Conservation (phyloP, 2,329 filamentous ascomycete genomes). For the Alternaria metachromatica region DNA sequence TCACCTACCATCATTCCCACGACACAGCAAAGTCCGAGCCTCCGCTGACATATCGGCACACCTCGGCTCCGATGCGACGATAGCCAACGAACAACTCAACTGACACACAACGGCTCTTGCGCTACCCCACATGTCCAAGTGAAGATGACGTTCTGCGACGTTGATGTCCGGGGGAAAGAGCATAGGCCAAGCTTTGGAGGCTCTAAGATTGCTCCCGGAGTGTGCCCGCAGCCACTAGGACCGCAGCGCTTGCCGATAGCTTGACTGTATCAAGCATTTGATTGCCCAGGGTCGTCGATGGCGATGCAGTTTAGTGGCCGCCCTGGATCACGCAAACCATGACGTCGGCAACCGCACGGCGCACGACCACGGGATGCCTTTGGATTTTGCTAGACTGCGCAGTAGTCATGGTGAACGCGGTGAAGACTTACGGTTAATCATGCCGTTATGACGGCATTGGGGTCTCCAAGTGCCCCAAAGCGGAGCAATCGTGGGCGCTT, state of each 20-base stretch:
- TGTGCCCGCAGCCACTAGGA: constrained; percentile 9
- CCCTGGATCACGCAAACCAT: constrained; percentile 1
- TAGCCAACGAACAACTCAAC: background rate
- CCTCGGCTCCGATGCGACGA: background rate
- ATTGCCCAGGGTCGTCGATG: background rate
- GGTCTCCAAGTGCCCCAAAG: background rate
- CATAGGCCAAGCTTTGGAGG: constrained; percentile 5
- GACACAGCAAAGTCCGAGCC: background rate
- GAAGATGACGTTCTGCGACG: constrained; percentile 8
- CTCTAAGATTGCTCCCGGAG: constrained; percentile 6
- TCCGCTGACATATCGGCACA: background rate
- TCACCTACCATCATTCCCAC: background rate
- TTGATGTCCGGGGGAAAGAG: constrained; percentile 6
- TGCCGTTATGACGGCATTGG: constrained; percentile 13
- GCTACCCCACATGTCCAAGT: constrained; percentile 1
- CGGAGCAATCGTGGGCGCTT: constrained; percentile 4
- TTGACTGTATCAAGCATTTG: constrained; percentile 12
- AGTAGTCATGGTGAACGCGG: background rate
- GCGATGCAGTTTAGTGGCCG: background rate
- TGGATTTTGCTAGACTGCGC: background rate
- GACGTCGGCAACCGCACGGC: constrained; percentile 4
- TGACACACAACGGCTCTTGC: background rate
- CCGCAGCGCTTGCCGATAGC: background rate
- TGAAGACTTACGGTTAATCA: background rate
- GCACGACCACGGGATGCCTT: background rate